Conservation (phyloP, 2,329 filamentous ascomycete species). For the Bipolaris bicolor region DNA sequence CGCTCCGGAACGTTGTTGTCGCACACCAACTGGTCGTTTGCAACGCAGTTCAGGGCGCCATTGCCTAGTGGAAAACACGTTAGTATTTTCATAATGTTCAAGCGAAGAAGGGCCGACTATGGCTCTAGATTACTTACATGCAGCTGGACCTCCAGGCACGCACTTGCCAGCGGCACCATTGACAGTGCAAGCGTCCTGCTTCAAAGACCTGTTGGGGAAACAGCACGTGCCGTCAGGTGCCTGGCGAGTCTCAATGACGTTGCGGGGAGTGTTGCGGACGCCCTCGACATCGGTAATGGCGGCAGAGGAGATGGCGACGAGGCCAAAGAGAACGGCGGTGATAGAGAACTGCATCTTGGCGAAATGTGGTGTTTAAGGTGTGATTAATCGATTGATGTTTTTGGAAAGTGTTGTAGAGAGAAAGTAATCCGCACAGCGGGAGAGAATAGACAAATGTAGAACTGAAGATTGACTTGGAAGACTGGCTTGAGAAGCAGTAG, state of each 20-base stretch:
- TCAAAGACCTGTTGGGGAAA: conserved; percentile 19
- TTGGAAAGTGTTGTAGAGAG: conserved; percentile 15
- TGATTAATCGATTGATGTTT: background rate
- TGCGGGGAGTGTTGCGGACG: conserved; percentile 19
- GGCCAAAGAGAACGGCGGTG: conserved; percentile 25
- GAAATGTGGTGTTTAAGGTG: conserved; percentile 5
- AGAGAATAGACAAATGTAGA: conserved; percentile 19
- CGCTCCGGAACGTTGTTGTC: conserved; percentile 24
- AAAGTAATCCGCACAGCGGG: conserved; percentile 27
- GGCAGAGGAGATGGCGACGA: conserved; percentile 25
- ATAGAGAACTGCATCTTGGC: conserved; percentile 19
- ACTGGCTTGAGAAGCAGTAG: conserved; percentile 17
- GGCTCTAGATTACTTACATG: conserved; percentile 13
- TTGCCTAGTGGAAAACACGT: conserved; percentile 7
- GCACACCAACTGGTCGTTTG: conserved; percentile 23
- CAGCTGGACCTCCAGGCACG: conserved; percentile 25
- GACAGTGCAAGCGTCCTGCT: conserved; percentile 24
- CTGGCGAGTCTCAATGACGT: conserved; percentile 17
- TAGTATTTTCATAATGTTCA: background rate
- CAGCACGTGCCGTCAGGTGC: conserved; percentile 26
- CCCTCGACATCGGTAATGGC: conserved; percentile 24
- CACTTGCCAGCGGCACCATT: conserved; percentile 25
- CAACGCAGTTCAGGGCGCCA: conserved; percentile 27
- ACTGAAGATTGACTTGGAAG: conserved; percentile 18
- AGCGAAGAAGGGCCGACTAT: background rate